A percentile compares a stretch with the other conserved stretches of the same genome.
phyloP scores from a whole-genome alignment of 116 monocot genomes.

The Iris pallida region DNA sequence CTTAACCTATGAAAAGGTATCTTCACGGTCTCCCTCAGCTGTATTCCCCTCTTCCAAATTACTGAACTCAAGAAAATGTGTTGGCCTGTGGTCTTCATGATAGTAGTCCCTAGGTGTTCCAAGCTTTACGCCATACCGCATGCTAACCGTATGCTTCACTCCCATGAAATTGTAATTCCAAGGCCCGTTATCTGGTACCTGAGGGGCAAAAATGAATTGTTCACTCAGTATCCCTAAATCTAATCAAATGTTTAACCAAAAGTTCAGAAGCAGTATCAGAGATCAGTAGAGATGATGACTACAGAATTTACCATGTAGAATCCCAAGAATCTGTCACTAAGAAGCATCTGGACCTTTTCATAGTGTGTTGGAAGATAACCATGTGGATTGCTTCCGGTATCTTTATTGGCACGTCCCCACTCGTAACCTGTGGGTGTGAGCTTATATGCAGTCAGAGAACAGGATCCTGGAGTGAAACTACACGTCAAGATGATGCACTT shows the following conservation, averaged over 20 bases:
- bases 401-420: conserved; percentile 62
- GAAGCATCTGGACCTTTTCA: conserved; percentile 69
- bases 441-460: conserved; percentile 60
- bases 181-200: conserved; percentile 90
- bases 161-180: conserved; percentile 99
- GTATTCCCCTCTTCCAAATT: conserved; percentile 78
- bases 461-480: conserved; percentile 63
- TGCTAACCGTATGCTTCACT: conserved; percentile 86
- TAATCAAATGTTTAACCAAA: background rate
- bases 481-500: conserved; percentile 59
- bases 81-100: conserved; percentile 93
- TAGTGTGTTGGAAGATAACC: conserved; percentile 60
- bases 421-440: conserved; percentile 59
- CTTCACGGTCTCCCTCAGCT: conserved; percentile 81
- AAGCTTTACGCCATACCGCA: conserved; percentile 82
- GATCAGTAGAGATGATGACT: background rate
- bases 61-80: conserved; percentile 95
- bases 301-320: conserved; percentile 49
- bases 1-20: conserved; percentile 43
- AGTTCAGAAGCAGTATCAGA: background rate
- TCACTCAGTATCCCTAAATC: background rate
- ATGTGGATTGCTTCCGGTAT: conserved; percentile 65
- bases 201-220: background rate
- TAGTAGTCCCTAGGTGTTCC: conserved; percentile 83
- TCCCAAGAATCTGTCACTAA: conserved; percentile 58